Base-by-base conservation (phyloP, 345 rosid species). In the Pistacia vera region DNA sequence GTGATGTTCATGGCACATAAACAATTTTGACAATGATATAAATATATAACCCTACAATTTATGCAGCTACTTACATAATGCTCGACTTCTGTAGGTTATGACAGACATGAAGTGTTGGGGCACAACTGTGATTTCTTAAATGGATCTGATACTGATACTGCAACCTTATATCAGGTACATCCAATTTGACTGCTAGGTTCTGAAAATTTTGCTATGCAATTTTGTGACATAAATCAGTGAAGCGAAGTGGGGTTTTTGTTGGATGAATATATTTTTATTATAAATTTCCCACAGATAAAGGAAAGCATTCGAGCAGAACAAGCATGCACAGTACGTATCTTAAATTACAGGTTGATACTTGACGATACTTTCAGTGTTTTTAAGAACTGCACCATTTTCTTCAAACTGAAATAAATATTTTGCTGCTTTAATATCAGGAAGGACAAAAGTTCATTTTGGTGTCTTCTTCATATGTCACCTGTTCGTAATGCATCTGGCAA, bases 401-500 rank as follows among this genome's bases (percentile, higher is more conserved):
- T 35, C 49, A 17, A 70, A 51, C 69, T 52, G 80, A 73, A 76
- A 30, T 44, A 67, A 36, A 18, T 11, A 48, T 18, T 70, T 68
- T 75, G 41, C 62, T 54, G 75, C 69, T 73, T 71, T 63, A 58
- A 64, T 75, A 71, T 70, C 92, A 96, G 99, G 88, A 96, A 90
- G 86, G 91, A 96, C 52, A 82, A 83, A 77, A 91, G 89, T 79
- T 72, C 88, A 11, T 96, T 96, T 79, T 93, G 97, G 99, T 93
- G 91, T 85, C 86, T 85, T 80, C 98, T 96, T 66, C 97, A 96
- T 86, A 84, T 93, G 68, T 91, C 99, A 41, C 99, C 98, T 4
- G 83, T 96, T 78, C 95, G 97, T 68, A 89, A 90, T 85, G 98
- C 99, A 75, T 87, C 92, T 60, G 99, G 99, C 78, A 96, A 96